Conservation (phyloP, 495 filamentous ascomycete species). For the Penicillium ochrochloron region DNA sequence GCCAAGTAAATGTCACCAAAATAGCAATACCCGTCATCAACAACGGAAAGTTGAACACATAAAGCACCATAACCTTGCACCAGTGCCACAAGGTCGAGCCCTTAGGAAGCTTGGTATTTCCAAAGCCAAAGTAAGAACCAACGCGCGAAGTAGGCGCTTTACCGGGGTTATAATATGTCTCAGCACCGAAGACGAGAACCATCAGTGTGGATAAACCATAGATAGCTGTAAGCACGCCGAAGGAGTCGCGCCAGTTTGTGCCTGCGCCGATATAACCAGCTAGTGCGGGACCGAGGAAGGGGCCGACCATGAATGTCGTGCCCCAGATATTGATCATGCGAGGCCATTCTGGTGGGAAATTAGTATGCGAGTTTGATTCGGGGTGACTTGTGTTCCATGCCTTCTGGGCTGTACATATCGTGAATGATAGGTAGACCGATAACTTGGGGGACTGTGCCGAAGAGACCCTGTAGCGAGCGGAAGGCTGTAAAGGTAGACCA, state of each 20-base stretch:
- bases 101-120: slow-evolving; percentile 41
- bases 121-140: slow-evolving; percentile 56
- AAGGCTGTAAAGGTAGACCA: slow-evolving; percentile 54
- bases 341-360: slow-evolving; percentile 41
- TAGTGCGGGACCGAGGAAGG: slow-evolving; percentile 52
- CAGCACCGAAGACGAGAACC: slow-evolving; percentile 51
- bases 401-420: slow-evolving; percentile 51
- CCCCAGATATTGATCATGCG: slow-evolving; percentile 57
- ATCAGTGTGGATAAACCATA: slow-evolving; percentile 48
- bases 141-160: slow-evolving; percentile 23
- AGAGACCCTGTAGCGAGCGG: slow-evolving; percentile 58
- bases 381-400: slow-evolving; percentile 14
- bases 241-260: slow-evolving; percentile 47
- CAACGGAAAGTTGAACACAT: slow-evolving; percentile 42
- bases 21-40: slow-evolving; percentile 37
- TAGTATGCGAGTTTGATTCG: not conserved
- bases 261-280: slow-evolving; percentile 44
- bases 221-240: slow-evolving; percentile 51
- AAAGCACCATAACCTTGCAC: slow-evolving; percentile 32
- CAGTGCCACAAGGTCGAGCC: slow-evolving; percentile 28
- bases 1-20: slow-evolving; percentile 46
- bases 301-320: slow-evolving; percentile 50
- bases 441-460: slow-evolving; percentile 51
- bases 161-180: slow-evolving; percentile 49
- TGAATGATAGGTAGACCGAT: slow-evolving; percentile 52